Percentiles rank a stretch among this genome's conserved stretches.
phyloP scores from a whole-genome alignment of 441 rosid genomes.

The Syzygium syzygioides region DNA sequence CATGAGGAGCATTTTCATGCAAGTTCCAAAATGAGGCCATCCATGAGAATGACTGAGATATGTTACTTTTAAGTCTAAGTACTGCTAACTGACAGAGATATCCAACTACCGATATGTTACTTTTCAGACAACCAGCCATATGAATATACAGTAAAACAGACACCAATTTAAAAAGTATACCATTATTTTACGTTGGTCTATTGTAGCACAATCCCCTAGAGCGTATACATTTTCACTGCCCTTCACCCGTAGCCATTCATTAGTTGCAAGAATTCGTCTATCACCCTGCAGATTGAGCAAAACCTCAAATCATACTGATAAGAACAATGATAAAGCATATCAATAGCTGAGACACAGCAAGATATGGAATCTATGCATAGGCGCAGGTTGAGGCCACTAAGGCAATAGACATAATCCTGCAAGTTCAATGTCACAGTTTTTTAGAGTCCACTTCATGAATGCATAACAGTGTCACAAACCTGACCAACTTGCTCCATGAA shows the following conservation, averaged over 20 bases:
- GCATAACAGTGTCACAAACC: background rate
- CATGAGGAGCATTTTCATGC: background rate
- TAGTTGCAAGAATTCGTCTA: slow-evolving; percentile 9
- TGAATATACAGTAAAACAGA: background rate
- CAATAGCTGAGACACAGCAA: background rate
- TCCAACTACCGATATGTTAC: background rate
- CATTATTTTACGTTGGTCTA: slow-evolving; percentile 15
- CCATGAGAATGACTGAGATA: background rate
- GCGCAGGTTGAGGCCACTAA: background rate
- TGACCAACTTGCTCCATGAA: slow-evolving; percentile 20
- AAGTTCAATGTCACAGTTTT: background rate
- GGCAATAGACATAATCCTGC: background rate
- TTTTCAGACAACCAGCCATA: background rate
- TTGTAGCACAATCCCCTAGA: slow-evolving; percentile 16
- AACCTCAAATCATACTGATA: background rate
- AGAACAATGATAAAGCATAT: background rate
- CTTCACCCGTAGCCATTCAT: slow-evolving; percentile 18
- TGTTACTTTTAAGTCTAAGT: background rate
- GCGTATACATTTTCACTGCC: slow-evolving; percentile 4
- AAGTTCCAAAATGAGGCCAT: background rate
- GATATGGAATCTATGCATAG: background rate
- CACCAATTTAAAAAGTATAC: background rate
- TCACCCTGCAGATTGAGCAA: slow-evolving; percentile 4
- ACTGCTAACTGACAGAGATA: background rate
- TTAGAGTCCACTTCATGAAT: background rate